Evolutionary conservation across 129 eudicot species (phyloP).

Genomic region (Arctium lappa): DNA sequence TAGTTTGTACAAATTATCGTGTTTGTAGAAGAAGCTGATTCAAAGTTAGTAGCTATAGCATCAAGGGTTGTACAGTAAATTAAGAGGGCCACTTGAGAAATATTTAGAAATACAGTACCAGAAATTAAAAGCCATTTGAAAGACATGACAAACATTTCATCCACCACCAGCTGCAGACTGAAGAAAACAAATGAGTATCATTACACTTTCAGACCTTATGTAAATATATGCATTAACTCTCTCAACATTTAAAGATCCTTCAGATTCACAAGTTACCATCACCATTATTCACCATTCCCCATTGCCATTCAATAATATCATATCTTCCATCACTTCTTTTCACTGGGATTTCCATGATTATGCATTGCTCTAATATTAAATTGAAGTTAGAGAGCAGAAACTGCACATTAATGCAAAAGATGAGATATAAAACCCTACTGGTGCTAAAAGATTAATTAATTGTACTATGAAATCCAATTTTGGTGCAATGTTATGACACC

Average conservation of each 20-base stretch:
- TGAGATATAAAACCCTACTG: constrained; percentile 13
- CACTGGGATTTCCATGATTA: constrained; percentile 18
- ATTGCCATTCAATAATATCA: constrained; percentile 16
- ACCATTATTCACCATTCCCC: background rate
- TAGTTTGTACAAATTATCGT: background rate
- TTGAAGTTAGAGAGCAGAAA: background rate
- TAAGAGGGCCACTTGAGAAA: background rate
- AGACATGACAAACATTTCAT: constrained; percentile 41
- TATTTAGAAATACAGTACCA: background rate
- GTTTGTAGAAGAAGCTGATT: background rate
- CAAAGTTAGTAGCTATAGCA: background rate
- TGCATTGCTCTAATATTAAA: constrained; percentile 23
- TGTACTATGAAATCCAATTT: background rate
- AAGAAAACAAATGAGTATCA: constrained; percentile 23
- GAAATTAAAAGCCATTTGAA: constrained; percentile 22
- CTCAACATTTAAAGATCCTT: constrained; percentile 29
- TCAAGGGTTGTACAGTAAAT: background rate
- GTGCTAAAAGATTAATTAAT: constrained; percentile 9
- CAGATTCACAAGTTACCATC: constrained; percentile 30
- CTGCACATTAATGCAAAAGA: constrained; percentile 21
- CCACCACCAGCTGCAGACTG: constrained; percentile 27
- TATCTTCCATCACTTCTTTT: constrained; percentile 12
- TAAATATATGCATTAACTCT: constrained; percentile 16
- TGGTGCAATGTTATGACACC: background rate
- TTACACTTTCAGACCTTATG: constrained; percentile 27